Evolutionary conservation across 164 flowering plant genomes (phyloP).

Genomic region (Annona cherimola): DNA sequence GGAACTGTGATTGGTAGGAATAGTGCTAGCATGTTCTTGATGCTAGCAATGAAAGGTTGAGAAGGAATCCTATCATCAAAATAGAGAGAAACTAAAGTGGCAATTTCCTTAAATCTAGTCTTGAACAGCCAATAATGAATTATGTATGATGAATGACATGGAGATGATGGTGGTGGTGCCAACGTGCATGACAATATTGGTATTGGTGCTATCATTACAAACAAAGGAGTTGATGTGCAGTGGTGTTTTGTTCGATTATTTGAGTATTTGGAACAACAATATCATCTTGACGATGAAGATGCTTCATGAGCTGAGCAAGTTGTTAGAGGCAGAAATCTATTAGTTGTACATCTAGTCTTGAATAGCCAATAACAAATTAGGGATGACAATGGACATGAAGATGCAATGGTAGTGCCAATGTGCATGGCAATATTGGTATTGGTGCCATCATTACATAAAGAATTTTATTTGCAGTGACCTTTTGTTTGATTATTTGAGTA

Average conservation of each 20-base stretch:
- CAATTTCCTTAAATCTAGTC: not conserved
- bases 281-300: no score
- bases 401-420: not conserved
- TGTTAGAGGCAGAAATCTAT: no score
- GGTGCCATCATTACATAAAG: not conserved
- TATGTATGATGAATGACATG: not conserved
- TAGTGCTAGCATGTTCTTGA: not conserved
- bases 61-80: not conserved
- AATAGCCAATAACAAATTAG: not conserved
- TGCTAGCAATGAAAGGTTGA: not conserved
- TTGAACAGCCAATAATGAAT: not conserved
- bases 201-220: not conserved
- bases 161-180: not conserved
- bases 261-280: no score
- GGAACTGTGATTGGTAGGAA: not conserved
- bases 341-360: not conserved
- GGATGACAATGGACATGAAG: not conserved
- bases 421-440: not conserved
- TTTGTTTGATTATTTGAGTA: no score
- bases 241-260: not conserved
- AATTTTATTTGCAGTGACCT: not conserved
- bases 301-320: no score
- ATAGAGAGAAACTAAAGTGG: not conserved
- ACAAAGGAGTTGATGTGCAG: not conserved
- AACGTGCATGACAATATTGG: not conserved